Conservation (phyloP, 2,329 filamentous ascomycete genomes). For the Fusarium floridanum region DNA sequence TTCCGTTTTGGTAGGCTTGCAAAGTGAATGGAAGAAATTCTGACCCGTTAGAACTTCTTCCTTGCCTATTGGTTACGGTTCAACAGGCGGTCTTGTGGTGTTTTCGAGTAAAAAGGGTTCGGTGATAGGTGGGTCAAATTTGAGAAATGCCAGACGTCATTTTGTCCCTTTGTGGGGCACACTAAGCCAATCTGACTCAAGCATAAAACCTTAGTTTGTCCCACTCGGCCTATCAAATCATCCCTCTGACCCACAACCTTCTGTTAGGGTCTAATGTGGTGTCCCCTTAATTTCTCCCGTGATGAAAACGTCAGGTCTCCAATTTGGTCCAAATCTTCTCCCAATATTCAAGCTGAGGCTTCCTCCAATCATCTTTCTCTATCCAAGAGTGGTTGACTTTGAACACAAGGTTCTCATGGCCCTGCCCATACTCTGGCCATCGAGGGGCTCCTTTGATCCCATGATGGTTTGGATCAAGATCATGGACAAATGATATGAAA, state of each 20-base stretch:
- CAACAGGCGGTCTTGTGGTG: rapidly evolving
- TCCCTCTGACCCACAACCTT: background rate
- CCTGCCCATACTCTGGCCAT: background rate
- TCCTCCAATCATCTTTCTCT: background rate
- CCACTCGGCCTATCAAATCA: background rate
- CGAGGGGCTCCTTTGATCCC: background rate
- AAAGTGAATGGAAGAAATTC: background rate
- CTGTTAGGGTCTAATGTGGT: no score
- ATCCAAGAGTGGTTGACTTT: background rate
- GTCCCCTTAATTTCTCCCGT: no score
- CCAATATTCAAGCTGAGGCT: background rate
- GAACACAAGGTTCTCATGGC: background rate
- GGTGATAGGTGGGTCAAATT: background rate
- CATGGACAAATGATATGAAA: background rate
- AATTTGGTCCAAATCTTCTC: background rate
- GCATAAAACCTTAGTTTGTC: background rate
- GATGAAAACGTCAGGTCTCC: background rate
- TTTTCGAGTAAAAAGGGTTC: background rate
- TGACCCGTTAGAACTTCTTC: background rate
- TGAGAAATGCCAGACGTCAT: background rate
- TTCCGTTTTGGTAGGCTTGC: no score
- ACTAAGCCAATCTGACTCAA: background rate
- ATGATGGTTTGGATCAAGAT: background rate
- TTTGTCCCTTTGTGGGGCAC: background rate
- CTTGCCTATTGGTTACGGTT: rapidly evolving